Evolutionary conservation across 805 yeast species (phyloP), one percentile per base, ranked within the genome.

Genomic region (Lipomyces mesembrius): DNA sequence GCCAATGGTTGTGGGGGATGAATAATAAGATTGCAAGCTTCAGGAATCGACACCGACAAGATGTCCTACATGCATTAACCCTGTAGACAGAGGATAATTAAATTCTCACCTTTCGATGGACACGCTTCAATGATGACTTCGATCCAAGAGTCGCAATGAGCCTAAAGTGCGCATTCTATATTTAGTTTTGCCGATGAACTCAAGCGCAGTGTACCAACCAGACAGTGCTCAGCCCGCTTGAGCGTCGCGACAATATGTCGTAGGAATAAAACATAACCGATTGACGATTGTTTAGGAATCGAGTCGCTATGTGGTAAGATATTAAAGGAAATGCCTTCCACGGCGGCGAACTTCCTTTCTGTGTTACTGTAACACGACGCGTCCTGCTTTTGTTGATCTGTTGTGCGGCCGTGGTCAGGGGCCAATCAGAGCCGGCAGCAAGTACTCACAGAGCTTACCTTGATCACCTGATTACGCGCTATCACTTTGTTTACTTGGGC

Each of bases 1-100:
- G 75, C 75, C 32, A 72, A 56, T n/a, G 75, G 75, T 54, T 69
- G 72, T 11, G 74, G 69, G 9, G 75, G 75, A 59, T 62, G 57
- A 25, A 66, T 63, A 9, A 72, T 61, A 17, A 64, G 22, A 20
- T 57, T 52, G 60, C 75, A 72, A 12, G 75, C 73, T 9, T 58
- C 63, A 2, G 72, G 66, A 35, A 72, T 71, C 22, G 72, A 64
- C 3, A 72, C 74, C 2, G 66, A 62, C 20, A 73, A 53, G n/a
- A 72, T 69, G 20, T 72, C 75, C 70, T 67, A 17, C 22, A 25
- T 14, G 27, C 20, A 34, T 27, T 22, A 14, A 9, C 22, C 3
- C 49, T 43, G 22, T 8, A n/a, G 22, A 17, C 22, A n/a, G 22
- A 43, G 4, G 3, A 3, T 6, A 43, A 43, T 43, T 43, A 43